Evolutionary conservation across 257 asterid species (phyloP).

Genomic region (Mentha longifolia): DNA sequence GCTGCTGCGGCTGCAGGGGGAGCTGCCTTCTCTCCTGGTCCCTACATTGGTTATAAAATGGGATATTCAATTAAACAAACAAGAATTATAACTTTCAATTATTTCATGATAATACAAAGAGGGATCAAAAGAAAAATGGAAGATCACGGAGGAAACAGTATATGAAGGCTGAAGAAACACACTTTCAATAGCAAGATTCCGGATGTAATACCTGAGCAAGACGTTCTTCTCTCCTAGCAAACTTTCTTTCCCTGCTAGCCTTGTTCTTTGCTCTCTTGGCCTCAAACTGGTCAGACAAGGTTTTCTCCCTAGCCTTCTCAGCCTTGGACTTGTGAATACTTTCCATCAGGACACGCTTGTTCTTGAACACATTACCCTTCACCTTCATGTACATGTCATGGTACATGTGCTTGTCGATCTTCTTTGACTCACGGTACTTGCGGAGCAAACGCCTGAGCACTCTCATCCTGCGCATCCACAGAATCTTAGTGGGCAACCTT

Average conservation of each 20-base stretch:
- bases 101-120: no score
- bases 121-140: no score
- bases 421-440: conserved; percentile 89
- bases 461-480: conserved; percentile 98
- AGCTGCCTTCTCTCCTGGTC: conserved; percentile 65
- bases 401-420: conserved; percentile 96
- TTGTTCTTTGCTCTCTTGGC: conserved; percentile 97
- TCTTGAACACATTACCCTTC: conserved; percentile 96
- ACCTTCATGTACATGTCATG: conserved; percentile 99
- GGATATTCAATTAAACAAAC: background rate
- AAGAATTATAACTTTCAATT: background rate
- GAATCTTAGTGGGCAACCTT: conserved; percentile 86
- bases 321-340: conserved; percentile 96
- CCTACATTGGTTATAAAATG: conserved; percentile 41
- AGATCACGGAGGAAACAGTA: no score
- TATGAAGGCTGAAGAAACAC: no score
- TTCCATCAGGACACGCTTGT: conserved; percentile 95
- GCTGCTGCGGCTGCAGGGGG: conserved; percentile 45
- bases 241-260: conserved; percentile 93
- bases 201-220: conserved; percentile 66
- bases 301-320: conserved; percentile 97
- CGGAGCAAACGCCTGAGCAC: conserved; percentile 91
- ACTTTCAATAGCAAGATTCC: no score
- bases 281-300: conserved; percentile 89
- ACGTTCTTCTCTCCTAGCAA: conserved; percentile 89